These are phyloP conservation scores for Nymphaea thermarum DNA, from an alignment of 164 flowering plant species.

Conservation along the genomic window DNA sequence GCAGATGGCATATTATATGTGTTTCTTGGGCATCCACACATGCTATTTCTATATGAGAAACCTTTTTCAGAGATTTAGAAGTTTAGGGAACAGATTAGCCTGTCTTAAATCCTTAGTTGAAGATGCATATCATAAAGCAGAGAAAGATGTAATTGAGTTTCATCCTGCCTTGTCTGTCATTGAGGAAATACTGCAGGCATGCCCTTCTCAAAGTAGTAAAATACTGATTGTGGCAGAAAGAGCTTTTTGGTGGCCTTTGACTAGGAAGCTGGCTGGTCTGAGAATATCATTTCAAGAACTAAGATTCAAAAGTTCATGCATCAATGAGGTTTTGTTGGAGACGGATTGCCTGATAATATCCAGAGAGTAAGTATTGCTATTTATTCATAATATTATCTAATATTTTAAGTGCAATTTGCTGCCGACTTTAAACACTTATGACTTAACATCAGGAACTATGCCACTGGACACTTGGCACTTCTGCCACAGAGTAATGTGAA, in stretches of 20 bases:
- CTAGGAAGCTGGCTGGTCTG: constrained; percentile 32
- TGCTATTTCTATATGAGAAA: constrained; percentile 24
- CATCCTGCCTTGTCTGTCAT: constrained; percentile 46
- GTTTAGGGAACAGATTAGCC: constrained; percentile 22
- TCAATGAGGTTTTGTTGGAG: background rate
- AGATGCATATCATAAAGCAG: constrained; percentile 21
- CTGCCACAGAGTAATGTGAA: too few relatives aligned
- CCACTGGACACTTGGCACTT: too few relatives aligned
- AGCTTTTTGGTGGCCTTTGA: constrained; percentile 42
- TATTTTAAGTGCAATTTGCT: too few relatives aligned
- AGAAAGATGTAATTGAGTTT: constrained; percentile 21
- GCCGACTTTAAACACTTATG: too few relatives aligned
- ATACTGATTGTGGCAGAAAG: constrained; percentile 38
- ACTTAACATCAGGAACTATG: too few relatives aligned
- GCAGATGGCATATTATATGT: constrained; percentile 43
- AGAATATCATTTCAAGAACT: constrained; percentile 23
- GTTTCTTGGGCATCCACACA: constrained; percentile 43
- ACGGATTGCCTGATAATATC: constrained; percentile 32
- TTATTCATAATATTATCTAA: too few relatives aligned
- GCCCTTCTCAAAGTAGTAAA: constrained; percentile 15
- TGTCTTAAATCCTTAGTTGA: constrained; percentile 23
- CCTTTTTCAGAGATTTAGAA: constrained; percentile 20
- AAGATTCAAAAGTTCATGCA: too few relatives aligned
- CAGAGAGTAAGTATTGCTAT: constrained; percentile 23
- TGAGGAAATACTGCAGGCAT: constrained; percentile 27